Base-by-base conservation (phyloP, 768 basidiomycete genomes). In the Amanita pseudoporphyria region DNA sequence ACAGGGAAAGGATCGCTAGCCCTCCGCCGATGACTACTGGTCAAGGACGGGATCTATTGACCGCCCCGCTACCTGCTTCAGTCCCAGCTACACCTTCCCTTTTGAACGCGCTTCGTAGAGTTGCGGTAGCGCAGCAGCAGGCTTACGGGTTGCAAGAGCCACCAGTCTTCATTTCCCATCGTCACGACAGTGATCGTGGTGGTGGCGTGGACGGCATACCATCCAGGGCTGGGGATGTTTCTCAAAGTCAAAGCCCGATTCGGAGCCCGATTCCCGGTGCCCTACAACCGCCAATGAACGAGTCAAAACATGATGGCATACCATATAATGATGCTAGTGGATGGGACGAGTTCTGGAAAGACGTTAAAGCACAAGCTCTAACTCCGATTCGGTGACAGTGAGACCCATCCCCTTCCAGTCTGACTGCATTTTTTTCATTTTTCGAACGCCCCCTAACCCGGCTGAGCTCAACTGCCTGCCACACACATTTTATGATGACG, bases 1-100 rank as follows among this genome's bases (percentile, higher is more conserved):
- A 18, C 5, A 6, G 12, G 16, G 16, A 19, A 18, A 41, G 40
- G 28, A 44, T 14, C 24, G 12, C 3, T 10, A 45, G 12, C 13
- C 28, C 10, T 30, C 4, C 31, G 13, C 40, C 31, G 14, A 22
- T 22, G 6, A 31, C 41, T 38, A 22, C 45, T 41, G 28, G 31
- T 28, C 10, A 49, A 47, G 6, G 67, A 67, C 3, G 65, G 59
- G 6, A 59, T 5, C 22, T 14, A 18, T n/a, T 24, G 37, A 21
- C 47, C 37, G n/a, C 28, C 18, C 1, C 39, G 5, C 33, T 41
- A n/a, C 38, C 40, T 14, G 40, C 48, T 3, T 41, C 78, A 1
- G 73, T 82, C 1, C 78, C 80, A 4, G 75, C 77, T 19, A 84
- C 82, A 2, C 81, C 82, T 0, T 83, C 82, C 2, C 67, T 83